Conservation (phyloP, 148 eudicot genomes). For the Nepenthes gracilis region DNA sequence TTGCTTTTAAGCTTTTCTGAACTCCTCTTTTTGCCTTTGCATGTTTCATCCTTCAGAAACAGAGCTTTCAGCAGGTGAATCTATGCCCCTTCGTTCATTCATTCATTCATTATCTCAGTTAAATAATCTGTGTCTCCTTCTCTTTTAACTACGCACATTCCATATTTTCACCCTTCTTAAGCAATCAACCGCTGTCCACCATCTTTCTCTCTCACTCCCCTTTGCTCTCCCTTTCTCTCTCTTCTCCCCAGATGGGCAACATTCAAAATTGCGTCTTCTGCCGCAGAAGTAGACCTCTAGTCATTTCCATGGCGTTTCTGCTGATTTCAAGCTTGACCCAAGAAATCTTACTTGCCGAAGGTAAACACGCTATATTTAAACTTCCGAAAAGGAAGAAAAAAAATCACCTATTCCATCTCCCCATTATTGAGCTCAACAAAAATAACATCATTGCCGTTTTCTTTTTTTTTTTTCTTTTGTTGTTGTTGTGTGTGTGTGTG, state of each 20-base stretch:
- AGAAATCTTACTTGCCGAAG: background rate
- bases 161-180: background rate
- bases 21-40: background rate
- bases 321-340: slow-evolving; percentile 8
- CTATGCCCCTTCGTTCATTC: background rate
- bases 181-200: background rate
- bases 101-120: background rate
- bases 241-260: background rate
- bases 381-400: background rate
- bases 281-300: background rate
- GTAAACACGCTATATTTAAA: slow-evolving; percentile 1
- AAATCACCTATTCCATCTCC: no score
- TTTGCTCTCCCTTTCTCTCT: background rate
- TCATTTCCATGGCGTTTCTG: background rate
- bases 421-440: no score
- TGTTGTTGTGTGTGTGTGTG: background rate
- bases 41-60: background rate
- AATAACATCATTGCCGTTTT: no score
- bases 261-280: background rate
- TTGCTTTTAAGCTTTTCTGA: background rate
- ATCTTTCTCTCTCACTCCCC: background rate
- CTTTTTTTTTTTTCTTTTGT: background rate
- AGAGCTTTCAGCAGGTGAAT: background rate
- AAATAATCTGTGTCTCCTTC: background rate
- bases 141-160: background rate